Evolutionary conservation across 805 yeast genomes (phyloP).

Genomic region (Clavispora carvajalis): DNA sequence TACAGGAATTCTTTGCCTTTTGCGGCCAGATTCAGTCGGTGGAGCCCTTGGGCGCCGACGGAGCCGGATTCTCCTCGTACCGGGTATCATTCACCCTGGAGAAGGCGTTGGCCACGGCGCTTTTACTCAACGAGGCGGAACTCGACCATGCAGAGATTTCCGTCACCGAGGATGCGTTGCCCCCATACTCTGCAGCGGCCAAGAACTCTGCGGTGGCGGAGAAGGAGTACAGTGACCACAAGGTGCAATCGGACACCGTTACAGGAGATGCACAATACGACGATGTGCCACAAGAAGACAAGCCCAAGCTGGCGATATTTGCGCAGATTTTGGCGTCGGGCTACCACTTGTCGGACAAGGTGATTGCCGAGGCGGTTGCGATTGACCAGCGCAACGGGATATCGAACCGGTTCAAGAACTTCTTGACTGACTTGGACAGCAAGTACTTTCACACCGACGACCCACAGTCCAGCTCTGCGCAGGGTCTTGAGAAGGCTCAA

Average conservation of each 20-base stretch:
- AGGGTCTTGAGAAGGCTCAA: conserved; percentile 26
- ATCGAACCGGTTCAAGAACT: conserved; percentile 50
- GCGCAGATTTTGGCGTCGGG: conserved; percentile 78
- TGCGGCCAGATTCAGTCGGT: conserved; percentile 52
- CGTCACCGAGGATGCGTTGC: conserved; percentile 28
- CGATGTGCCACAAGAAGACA: conserved; percentile 67
- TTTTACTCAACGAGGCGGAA: conserved; percentile 68
- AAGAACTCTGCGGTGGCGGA: conserved; percentile 5
- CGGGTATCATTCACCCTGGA: conserved; percentile 50
- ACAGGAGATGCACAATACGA: conserved; percentile 31
- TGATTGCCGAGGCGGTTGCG: conserved; percentile 55
- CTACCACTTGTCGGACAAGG: conserved; percentile 57
- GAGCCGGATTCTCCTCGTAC: conserved; percentile 33
- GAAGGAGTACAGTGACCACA: conserved; percentile 12
- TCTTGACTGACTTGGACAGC: conserved; percentile 49
- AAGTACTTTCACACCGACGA: conserved; percentile 56
- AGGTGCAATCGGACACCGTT: conserved; percentile 15
- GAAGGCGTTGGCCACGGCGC: conserved; percentile 66
- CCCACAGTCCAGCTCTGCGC: conserved; percentile 39
- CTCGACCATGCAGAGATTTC: conserved; percentile 53
- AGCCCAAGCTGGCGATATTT: conserved; percentile 69
- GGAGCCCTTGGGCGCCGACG: conserved; percentile 23
- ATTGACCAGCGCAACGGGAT: conserved; percentile 63
- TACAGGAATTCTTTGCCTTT: conserved; percentile 66
- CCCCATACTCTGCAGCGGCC: conserved; percentile 13